These are phyloP conservation scores for Zea luxurians DNA, from an alignment of 176 grass and related monocot species.

Conservation along the genomic window DNA sequence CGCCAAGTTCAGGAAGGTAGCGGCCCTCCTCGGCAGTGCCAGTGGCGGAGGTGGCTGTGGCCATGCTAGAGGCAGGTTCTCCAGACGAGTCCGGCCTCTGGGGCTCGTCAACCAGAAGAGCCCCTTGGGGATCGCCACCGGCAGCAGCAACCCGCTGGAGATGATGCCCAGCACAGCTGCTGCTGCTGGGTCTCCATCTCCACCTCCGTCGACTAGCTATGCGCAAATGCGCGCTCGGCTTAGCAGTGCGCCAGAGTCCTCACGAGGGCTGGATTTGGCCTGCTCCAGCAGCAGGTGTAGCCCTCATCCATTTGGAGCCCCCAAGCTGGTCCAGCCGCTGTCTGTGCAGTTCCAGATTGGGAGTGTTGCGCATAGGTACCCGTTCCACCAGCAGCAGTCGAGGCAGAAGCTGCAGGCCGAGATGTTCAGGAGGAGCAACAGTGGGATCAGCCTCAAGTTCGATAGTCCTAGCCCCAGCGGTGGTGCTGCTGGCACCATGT, in stretches of 20 bases:
- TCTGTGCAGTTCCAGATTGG: slow-evolving; percentile 57
- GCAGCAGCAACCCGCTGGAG: slow-evolving; percentile 4
- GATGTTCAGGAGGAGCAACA: slow-evolving; percentile 68
- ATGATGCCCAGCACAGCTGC: slow-evolving; percentile 10
- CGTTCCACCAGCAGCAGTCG: slow-evolving; percentile 57
- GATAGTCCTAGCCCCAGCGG: slow-evolving; percentile 39
- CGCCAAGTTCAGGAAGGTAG: slow-evolving; percentile 78
- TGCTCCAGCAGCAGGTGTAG: slow-evolving; percentile 33
- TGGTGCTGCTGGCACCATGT: slow-evolving; percentile 44
- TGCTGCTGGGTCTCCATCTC: not conserved
- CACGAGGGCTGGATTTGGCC: slow-evolving; percentile 28
- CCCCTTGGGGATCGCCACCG: slow-evolving; percentile 38
- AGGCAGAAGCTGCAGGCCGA: slow-evolving; percentile 79
- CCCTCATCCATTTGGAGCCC: slow-evolving; percentile 27
- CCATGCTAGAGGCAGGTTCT: slow-evolving; percentile 66
- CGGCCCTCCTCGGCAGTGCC: slow-evolving; percentile 49
- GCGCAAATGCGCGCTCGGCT: slow-evolving; percentile 42
- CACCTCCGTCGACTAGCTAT: slow-evolving; percentile 45
- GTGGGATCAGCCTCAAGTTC: slow-evolving; percentile 70
- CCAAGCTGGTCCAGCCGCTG: slow-evolving; percentile 50
- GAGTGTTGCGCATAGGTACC: slow-evolving; percentile 44
- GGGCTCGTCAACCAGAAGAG: slow-evolving; percentile 46
- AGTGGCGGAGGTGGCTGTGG: not conserved
- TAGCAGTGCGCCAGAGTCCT: not conserved
- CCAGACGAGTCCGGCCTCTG: slow-evolving; percentile 34